Conservation (phyloP, 345 rosid genomes). For the Eucalyptus marginata region DNA sequence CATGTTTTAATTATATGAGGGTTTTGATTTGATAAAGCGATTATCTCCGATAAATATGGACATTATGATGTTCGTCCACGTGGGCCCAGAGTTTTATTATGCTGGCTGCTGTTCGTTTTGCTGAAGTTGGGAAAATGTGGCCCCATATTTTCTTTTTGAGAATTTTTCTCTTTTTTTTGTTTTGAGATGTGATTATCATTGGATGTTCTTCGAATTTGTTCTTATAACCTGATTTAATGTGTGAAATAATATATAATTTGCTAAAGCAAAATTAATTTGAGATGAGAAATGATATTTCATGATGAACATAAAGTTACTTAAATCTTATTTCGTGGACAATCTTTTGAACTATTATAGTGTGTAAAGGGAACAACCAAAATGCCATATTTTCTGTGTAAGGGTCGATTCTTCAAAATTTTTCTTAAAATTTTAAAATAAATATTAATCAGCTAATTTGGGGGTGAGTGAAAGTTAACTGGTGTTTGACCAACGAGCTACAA, state of each 20-base stretch:
- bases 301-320: not conserved
- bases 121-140: not conserved
- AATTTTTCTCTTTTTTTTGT: not conserved
- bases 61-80: not conserved
- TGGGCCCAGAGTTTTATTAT: not conserved
- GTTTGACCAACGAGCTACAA: not conserved
- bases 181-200: not conserved
- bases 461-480: not conserved
- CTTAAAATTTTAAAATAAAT: not conserved
- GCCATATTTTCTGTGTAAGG: not conserved
- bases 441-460: not conserved
- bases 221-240: not conserved
- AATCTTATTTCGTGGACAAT: not conserved
- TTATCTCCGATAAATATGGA: not conserved
- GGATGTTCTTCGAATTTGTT: not conserved
- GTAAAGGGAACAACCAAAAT: not conserved
- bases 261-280: not conserved
- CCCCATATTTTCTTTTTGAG: not conserved
- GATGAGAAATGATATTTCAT: not conserved
- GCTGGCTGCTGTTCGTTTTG: not conserved
- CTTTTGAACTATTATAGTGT: not conserved
- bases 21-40: not conserved
- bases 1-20: not conserved
- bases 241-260: not conserved
- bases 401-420: not conserved